phyloP scores from a whole-genome alignment of 1,284 basidiomycete genomes.

The Cystobasidiaceae sp. region DNA sequence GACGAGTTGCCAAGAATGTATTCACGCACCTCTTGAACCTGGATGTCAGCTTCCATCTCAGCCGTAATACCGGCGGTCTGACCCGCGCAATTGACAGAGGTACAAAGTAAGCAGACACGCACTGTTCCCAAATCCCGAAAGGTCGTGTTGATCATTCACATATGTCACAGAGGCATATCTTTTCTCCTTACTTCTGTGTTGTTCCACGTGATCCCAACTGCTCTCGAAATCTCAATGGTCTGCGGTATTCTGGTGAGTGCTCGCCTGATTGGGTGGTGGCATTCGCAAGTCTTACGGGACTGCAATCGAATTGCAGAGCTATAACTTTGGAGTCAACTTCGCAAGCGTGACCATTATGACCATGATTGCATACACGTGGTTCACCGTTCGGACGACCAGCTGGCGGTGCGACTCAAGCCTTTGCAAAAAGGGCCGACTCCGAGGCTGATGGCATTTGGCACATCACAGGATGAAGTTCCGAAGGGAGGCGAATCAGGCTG shows the following conservation, averaged over 20 bases:
- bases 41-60: slow-evolving; percentile 87
- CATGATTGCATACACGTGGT: slow-evolving; percentile 91
- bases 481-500: slow-evolving; percentile 88
- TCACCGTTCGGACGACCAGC: slow-evolving; percentile 88
- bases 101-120: slow-evolving; percentile 74
- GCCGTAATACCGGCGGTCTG: slow-evolving; percentile 88
- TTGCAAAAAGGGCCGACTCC: too few relatives aligned
- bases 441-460: slow-evolving; percentile 6
- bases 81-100: slow-evolving; percentile 95
- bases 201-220: slow-evolving; percentile 93
- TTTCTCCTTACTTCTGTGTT: slow-evolving; percentile 90
- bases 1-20: slow-evolving; percentile 86
- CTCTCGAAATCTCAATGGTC: slow-evolving; percentile 90
- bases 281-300: too few relatives aligned
- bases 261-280: too few relatives aligned
- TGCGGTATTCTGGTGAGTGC: slow-evolving; percentile 84
- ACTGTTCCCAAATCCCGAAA: too few relatives aligned
- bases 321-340: slow-evolving; percentile 95
- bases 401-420: slow-evolving; percentile 66
- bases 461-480: slow-evolving; percentile 90
- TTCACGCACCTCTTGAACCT: slow-evolving; percentile 88
- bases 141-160: background rate
- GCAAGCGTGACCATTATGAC: slow-evolving; percentile 82
- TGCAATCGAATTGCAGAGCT: slow-evolving; percentile 57
- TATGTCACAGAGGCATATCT: slow-evolving; percentile 71